Evolutionary conservation across 176 grass and related monocot species (phyloP).

Genomic region (Urochloa ruziziensis): DNA sequence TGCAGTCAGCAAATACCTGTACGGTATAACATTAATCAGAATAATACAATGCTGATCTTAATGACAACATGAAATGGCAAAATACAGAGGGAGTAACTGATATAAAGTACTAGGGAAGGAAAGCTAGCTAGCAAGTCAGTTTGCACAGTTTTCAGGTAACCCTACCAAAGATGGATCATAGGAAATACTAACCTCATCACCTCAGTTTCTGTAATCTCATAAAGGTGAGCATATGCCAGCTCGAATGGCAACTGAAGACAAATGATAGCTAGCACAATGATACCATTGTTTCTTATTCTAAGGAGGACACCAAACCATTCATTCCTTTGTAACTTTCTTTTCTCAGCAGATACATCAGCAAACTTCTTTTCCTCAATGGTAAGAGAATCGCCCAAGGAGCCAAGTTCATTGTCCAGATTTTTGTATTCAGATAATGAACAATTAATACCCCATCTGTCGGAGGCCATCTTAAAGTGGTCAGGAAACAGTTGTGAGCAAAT

Average conservation of each 20-base stretch:
- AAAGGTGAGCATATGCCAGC: slow-evolving; percentile 96
- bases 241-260: slow-evolving; percentile 96
- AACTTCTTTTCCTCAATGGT: slow-evolving; percentile 52
- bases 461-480: slow-evolving; percentile 3
- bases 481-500: not conserved
- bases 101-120: not conserved
- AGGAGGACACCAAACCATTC: slow-evolving; percentile 88
- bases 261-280: slow-evolving; percentile 88
- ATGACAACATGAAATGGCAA: not conserved
- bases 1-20: slow-evolving; percentile 83
- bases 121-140: not conserved
- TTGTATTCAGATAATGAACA: slow-evolving; percentile 90
- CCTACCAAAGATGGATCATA: not conserved
- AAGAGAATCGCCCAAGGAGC: slow-evolving; percentile 21
- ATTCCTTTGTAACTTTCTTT: slow-evolving; percentile 80
- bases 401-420: slow-evolving; percentile 56
- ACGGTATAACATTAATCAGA: slow-evolving; percentile 27
- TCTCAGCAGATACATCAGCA: slow-evolving; percentile 54
- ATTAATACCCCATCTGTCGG: slow-evolving; percentile 88
- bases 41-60: not conserved
- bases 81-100: not conserved
- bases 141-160: not conserved
- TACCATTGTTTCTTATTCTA: slow-evolving; percentile 87
- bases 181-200: slow-evolving; percentile 55
- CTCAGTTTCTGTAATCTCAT: slow-evolving; percentile 74